phyloP scores from a whole-genome alignment of 163 green algal genomes.

The Chlamydomonas reinhardtii region DNA sequence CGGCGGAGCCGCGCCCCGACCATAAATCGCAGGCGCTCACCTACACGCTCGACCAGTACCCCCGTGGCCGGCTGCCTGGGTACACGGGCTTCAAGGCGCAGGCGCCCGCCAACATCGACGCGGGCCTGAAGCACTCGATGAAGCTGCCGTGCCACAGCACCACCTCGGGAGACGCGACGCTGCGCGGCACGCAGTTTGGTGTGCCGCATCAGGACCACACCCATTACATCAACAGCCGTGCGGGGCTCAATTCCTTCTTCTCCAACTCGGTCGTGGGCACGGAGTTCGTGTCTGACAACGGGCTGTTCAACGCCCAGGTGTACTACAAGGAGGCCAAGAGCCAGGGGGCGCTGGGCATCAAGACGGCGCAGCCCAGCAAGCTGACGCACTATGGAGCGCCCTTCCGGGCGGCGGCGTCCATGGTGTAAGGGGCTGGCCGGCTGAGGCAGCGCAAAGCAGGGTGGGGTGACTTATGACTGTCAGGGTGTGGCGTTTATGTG shows the following conservation, averaged over 20 bases:
- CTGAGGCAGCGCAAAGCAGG: background rate
- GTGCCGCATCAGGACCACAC: conserved; percentile 45
- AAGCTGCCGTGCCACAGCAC: conserved; percentile 47
- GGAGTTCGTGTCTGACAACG: conserved; percentile 62
- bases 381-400: conserved; percentile 33
- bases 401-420: conserved; percentile 28
- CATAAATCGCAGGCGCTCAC: conserved; percentile 29
- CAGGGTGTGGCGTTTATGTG: too few relatives aligned
- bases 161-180: conserved; percentile 29
- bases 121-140: background rate
- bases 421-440: conserved; percentile 22
- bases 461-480: too few relatives aligned
- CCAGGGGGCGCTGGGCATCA: conserved; percentile 42
- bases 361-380: conserved; percentile 3
- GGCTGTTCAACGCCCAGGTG: conserved; percentile 56
- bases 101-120: conserved; percentile 52
- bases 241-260: conserved; percentile 62
- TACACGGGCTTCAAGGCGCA: conserved; percentile 66
- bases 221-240: conserved; percentile 54
- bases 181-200: conserved; percentile 19
- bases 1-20: conserved; percentile 35
- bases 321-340: conserved; percentile 34
- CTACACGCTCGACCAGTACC: conserved; percentile 63
- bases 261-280: conserved; percentile 43
- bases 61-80: conserved; percentile 53